Evolutionary conservation across 768 basidiomycete species (phyloP).

Genomic region (Phlebiopsis flavidoalba): DNA sequence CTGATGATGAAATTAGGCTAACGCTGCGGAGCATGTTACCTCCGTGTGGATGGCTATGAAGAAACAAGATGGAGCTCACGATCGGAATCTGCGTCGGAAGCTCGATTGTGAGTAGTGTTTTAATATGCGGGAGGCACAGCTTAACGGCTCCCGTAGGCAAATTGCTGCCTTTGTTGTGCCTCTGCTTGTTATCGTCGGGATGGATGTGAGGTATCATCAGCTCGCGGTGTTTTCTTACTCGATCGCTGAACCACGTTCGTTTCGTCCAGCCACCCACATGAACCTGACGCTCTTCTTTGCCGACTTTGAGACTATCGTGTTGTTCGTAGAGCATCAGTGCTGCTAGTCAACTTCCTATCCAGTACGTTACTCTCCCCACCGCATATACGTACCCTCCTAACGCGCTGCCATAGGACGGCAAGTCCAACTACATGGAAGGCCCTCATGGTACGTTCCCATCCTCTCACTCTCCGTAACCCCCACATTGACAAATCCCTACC

Average conservation of each 20-base stretch:
- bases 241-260: neutral
- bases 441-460: conserved; percentile 43
- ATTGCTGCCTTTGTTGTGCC: conserved; percentile 86
- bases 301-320: conserved; percentile 81
- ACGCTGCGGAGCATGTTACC: conserved; percentile 83
- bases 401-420: conserved; percentile 48
- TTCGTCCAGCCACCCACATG: conserved; percentile 55
- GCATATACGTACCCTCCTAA: neutral
- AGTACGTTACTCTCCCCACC: conserved; percentile 35
- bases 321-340: conserved; percentile 86
- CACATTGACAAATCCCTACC: neutral
- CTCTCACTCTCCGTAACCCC: conserved; percentile 22
- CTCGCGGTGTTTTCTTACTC: neutral
- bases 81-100: conserved; percentile 79
- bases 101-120: conserved; percentile 50
- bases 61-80: conserved; percentile 63
- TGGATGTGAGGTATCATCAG: conserved; percentile 65
- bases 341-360: conserved; percentile 84
- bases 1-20: conserved; percentile 39
- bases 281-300: conserved; percentile 79
- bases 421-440: conserved; percentile 92
- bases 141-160: conserved; percentile 44
- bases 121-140: neutral
- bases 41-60: conserved; percentile 90
- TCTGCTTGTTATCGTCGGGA: conserved; percentile 79